Base-by-base conservation (phyloP, 78 protist genomes). In the Dictyostelium intermedium region DNA sequence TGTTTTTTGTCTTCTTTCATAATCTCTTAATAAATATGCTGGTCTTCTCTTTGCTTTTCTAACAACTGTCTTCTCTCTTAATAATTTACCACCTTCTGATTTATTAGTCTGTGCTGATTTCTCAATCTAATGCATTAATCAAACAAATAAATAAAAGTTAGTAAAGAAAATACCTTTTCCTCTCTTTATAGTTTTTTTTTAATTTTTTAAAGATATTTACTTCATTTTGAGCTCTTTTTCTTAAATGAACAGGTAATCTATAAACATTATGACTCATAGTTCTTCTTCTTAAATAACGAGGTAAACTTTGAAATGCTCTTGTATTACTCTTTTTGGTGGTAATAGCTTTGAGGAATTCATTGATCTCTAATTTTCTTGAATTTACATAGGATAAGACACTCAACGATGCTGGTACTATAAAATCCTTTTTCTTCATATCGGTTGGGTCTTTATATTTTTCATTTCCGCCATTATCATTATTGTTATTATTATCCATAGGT, bases 211-310 rank as follows among this genome's bases (percentile, higher is more conserved):
- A 23, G 4, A 30, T 74, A 60, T 18, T 30, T 82, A 91, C 87
- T 81, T 95, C 97, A 7, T 37, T 50, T 77, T 85, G 66, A 2
- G 97, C 97, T 32, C 93, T 76, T 27, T 60, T 56, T 61, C 98
- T 87, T 9, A 95, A 23, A 25, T 92, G 84, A 7, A 61, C 1
- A 14, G 98, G 98, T 47, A 96, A 23, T 16, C 96, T 78, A 23
- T 96, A 82, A 18, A 83, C 45, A 39, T 96, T 95, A 27, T 94
- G 95, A 61, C 97, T 95, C 95, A 93, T 94, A 1, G 97, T 97
- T 50, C 98, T 74, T 35, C 98, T 86, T 50, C 98, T 83, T 35
- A 95, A 87, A 82, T 96, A 92, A 30, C 97, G 47, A 34, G 98
- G 98, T 56, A 97, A 72, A 8, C 82, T 69, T 91, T 97, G 98